Percentiles rank a stretch among this genome's conserved stretches.
Evolutionary conservation across 768 basidiomycete genomes (phyloP).

Genomic region (Lanmaoa rubissima): DNA sequence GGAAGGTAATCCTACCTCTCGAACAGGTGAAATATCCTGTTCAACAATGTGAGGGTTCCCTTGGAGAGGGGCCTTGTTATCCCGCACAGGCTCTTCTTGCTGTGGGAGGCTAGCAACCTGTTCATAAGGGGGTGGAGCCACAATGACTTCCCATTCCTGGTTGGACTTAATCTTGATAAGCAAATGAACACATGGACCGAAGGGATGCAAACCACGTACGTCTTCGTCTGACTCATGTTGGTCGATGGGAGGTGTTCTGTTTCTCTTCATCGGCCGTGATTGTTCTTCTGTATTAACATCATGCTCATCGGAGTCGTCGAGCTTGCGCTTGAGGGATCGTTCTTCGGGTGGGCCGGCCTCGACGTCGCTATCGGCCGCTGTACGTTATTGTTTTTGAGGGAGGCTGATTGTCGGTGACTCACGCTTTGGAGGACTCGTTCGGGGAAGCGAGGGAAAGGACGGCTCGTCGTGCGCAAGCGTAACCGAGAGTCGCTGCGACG

Average conservation of each 20-base stretch:
- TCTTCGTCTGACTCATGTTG: slow-evolving; percentile 27
- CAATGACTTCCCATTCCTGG: slow-evolving; percentile 35
- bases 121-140: slow-evolving; percentile 32
- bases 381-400: slow-evolving; percentile 28
- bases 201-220: slow-evolving; percentile 15
- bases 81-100: slow-evolving; percentile 8
- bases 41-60: not conserved
- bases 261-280: slow-evolving; percentile 33
- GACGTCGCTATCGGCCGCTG: slow-evolving; percentile 32
- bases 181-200: slow-evolving; percentile 6
- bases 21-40: slow-evolving; percentile 4
- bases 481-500: slow-evolving; percentile 58
- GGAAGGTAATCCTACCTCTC: slow-evolving; percentile 15
- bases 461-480: slow-evolving; percentile 49
- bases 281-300: slow-evolving; percentile 32
- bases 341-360: slow-evolving; percentile 27
- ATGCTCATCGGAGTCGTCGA: slow-evolving; percentile 25
- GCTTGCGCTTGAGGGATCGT: slow-evolving; percentile 34
- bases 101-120: slow-evolving; percentile 11
- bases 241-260: slow-evolving; percentile 42
- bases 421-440: slow-evolving; percentile 26
- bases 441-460: slow-evolving; percentile 16
- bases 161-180: slow-evolving; percentile 22
- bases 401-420: slow-evolving; percentile 31
- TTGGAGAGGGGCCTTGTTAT: slow-evolving; percentile 7